These are phyloP conservation scores for Peronospora tabacina DNA, from an alignment of 352 stramenopile species.

Conservation along the genomic window DNA sequence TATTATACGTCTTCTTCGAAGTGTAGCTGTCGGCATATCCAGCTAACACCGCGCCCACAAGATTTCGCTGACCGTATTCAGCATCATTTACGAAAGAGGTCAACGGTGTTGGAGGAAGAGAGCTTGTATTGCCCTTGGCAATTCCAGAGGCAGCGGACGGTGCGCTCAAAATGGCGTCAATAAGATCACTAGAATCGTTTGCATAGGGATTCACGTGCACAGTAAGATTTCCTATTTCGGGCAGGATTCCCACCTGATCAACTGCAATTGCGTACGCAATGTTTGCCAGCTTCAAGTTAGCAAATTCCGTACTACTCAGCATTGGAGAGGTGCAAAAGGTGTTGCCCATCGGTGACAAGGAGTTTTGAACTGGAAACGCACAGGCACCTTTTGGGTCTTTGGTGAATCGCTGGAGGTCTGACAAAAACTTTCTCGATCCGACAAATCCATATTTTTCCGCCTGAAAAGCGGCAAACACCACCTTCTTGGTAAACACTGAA, in stretches of 20 bases:
- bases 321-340: constrained; percentile 67
- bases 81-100: constrained; percentile 66
- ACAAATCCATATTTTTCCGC: constrained; percentile 79
- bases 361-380: constrained; percentile 33
- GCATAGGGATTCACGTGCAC: constrained; percentile 64
- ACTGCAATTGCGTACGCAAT: constrained; percentile 71
- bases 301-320: constrained; percentile 55
- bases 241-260: constrained; percentile 62
- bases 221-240: constrained; percentile 47
- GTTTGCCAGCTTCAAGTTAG: constrained; percentile 40
- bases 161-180: constrained; percentile 40
- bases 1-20: constrained; percentile 46
- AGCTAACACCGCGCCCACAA: constrained; percentile 58
- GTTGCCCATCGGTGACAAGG: constrained; percentile 45
- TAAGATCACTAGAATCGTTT: constrained; percentile 33
- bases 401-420: constrained; percentile 49
- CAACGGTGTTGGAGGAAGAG: constrained; percentile 58
- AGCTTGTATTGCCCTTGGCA: constrained; percentile 26
- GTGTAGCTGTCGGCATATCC: constrained; percentile 59
- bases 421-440: constrained; percentile 68
- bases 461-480: constrained; percentile 80
- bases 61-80: constrained; percentile 51
- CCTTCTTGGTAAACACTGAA: constrained; percentile 53
- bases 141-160: constrained; percentile 42
- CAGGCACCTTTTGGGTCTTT: constrained; percentile 46